phyloP scores from a whole-genome alignment of 352 stramenopile species.

The Phytophthora boehmeriae region DNA sequence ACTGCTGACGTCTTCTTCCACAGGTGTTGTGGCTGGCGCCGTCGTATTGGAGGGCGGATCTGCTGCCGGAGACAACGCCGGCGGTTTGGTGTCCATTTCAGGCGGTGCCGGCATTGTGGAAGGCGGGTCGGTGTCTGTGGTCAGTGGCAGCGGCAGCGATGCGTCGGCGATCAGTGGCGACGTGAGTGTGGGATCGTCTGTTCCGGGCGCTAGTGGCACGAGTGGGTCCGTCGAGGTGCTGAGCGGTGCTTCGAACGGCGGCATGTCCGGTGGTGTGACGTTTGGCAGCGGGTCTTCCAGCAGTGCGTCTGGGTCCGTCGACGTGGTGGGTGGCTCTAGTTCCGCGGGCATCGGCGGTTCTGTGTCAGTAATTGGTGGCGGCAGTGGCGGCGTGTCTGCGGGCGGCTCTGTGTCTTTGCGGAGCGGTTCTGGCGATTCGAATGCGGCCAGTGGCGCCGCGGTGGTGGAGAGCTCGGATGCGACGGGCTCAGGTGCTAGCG shows the following conservation, averaged over 20 bases:
- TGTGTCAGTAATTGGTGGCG: neutral
- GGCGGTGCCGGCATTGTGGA: neutral
- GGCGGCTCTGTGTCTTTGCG: slow-evolving; percentile 15
- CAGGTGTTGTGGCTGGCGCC: neutral
- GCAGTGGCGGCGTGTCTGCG: slow-evolving; percentile 1
- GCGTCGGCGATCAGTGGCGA: slow-evolving; percentile 2
- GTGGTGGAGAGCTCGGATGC: neutral
- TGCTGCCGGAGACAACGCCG: neutral
- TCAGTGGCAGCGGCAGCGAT: neutral
- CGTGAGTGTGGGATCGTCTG: neutral
- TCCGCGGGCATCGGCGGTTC: neutral
- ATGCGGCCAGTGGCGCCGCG: neutral
- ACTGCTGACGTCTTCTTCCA: neutral
- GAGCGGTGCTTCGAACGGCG: slow-evolving; percentile 13
- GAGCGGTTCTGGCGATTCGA: neutral
- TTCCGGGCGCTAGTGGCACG: neutral
- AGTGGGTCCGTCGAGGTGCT: slow-evolving; percentile 10
- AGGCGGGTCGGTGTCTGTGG: neutral
- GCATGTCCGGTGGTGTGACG: slow-evolving; percentile 15
- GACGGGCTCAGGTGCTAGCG: neutral
- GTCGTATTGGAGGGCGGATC: neutral
- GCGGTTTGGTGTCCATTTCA: slow-evolving; percentile 1
- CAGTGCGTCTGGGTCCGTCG: slow-evolving; percentile 1
- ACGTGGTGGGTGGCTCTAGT: neutral
- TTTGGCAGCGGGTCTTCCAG: slow-evolving; percentile 13